phyloP scores from a whole-genome alignment of 1,139 yeast genomes.

The Nakaseomyces sp. region DNA sequence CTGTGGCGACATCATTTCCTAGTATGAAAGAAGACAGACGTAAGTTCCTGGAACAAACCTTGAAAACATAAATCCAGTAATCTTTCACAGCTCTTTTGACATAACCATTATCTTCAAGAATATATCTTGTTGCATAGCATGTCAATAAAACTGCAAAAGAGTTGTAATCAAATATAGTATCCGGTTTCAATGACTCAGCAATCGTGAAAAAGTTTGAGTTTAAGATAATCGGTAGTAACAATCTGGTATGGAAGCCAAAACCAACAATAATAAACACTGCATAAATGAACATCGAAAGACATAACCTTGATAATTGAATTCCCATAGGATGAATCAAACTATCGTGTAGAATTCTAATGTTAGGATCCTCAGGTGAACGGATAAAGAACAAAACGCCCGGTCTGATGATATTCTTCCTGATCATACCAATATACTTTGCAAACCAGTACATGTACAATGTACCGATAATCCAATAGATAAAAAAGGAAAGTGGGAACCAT shows the following conservation, averaged over 20 bases:
- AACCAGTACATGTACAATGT: slow-evolving; percentile 80
- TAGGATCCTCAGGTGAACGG: slow-evolving; percentile 90
- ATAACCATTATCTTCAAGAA: slow-evolving; percentile 23
- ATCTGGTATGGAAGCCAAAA: slow-evolving; percentile 50
- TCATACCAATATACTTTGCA: slow-evolving; percentile 81
- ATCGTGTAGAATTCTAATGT: slow-evolving; percentile 80
- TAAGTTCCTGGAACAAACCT: slow-evolving; percentile 45
- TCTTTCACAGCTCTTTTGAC: slow-evolving; percentile 34
- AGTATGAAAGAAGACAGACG: slow-evolving; percentile 75
- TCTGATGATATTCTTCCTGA: slow-evolving; percentile 62
- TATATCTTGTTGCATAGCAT: slow-evolving; percentile 15
- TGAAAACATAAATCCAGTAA: slow-evolving; percentile 61
- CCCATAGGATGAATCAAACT: slow-evolving; percentile 69
- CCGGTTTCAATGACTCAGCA: slow-evolving; percentile 11
- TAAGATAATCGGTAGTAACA: slow-evolving; percentile 30
- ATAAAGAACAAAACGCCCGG: slow-evolving; percentile 88
- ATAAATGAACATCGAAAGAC: slow-evolving; percentile 69
- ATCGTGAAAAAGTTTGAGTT: slow-evolving; percentile 24
- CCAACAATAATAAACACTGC: slow-evolving; percentile 64
- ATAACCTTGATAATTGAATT: slow-evolving; percentile 66
- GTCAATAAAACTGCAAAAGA: slow-evolving; percentile 8
- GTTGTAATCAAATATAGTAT: slow-evolving; percentile 9
- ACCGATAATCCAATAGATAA: slow-evolving; percentile 64
- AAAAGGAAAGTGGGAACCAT: slow-evolving; percentile 22
- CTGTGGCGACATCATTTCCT: slow-evolving; percentile 59